Evolutionary conservation across 176 grass and related monocot species (phyloP), one percentile per base, ranked within the genome.

Genomic region (Raddia distichophylla): DNA sequence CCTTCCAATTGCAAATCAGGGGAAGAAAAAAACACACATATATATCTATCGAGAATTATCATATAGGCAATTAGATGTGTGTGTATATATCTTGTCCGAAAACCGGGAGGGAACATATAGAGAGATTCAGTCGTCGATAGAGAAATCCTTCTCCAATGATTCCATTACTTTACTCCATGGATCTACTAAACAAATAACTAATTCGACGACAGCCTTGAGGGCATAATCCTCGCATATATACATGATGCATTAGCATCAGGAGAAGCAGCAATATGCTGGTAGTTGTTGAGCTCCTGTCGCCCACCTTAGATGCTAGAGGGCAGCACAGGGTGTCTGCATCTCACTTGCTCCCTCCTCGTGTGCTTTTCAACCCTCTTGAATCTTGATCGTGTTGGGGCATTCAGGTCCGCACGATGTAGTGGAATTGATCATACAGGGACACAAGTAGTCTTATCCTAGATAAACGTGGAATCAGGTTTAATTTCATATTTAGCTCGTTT

Each of bases 121-220:
- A 44, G 69, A 49, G 60, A 22, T 75, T 67, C 32, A 67, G 61
- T 42, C 51, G 37, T 62, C 18, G 49, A 19, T 14, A 37, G 48
- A 33, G n/a, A 56, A 43, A 14, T 68, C 55, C 11, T 60, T 50
- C 60, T 58, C 17, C 60, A 61, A 69, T 81, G 61, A 86, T 86
- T 47, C 3, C 14, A 58, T 6, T 81, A 75, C 3, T 75, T 81
- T 52, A 81, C 75, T 40, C 61, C 2, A 13, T 19, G 48, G 13
- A 60, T 67, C 51, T 48, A 49, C 17, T 74, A 50, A 47, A 80
- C 54, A 81, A 80, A 60, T 49, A 18, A n/a, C 52, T 58, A 18
- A n/a, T 60, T 68, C 70, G 43, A 81, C 7, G 32, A 34, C 85
- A 68, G 6, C 18, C 70, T 33, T 34, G 70, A 51, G 27, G 27